Evolutionary conservation across 805 yeast genomes (phyloP), one percentile per base, ranked within the genome.

Genomic region (Cyberlindnera suaveolens): DNA sequence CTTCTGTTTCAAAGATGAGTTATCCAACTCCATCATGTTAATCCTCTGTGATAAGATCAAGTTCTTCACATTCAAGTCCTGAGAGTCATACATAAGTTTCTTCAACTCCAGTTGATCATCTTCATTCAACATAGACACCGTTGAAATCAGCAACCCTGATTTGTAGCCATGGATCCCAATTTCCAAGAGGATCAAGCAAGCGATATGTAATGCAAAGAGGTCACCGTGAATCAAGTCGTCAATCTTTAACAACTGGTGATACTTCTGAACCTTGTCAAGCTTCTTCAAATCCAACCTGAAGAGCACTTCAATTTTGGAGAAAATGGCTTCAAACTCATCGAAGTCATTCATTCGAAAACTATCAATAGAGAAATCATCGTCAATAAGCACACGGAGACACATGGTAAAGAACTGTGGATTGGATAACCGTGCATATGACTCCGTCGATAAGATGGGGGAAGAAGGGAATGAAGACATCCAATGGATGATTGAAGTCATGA

Each of bases 11-110:
- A 49, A 40, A 8, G 33, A 31, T 20, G 39, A 19, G 34, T 47
- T 47, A 36, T 54, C 57, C 39, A 31, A 13, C 37, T 49, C 50
- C 43, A 47, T 16, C 40, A 45, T 13, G 34, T 44, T 34, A 23
- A 42, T 49, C 38, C 40, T 44, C 42, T 45, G 54, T 30, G 34
- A 46, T 47, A 47, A 50, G 6, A 50, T 23, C 43, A 53, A 39
- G 35, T 45, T 48, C 39, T 43, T 52, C 27, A 47, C 51, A 48
- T 30, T 45, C n/a, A 49, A 45, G 39, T 40, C 58, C 29, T 40
- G 52, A 18, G 37, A 54, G 37, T 50, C 60, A 47, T 48, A 47
- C 44, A 46, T 50, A 38, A 36, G 47, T 34, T 17, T 47, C 34
- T 41, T 46, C 47, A 45, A 49, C 37, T 40, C 43, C 34, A 9